Conservation (phyloP, 1,284 basidiomycete genomes). For the Ustilago loliicola region DNA sequence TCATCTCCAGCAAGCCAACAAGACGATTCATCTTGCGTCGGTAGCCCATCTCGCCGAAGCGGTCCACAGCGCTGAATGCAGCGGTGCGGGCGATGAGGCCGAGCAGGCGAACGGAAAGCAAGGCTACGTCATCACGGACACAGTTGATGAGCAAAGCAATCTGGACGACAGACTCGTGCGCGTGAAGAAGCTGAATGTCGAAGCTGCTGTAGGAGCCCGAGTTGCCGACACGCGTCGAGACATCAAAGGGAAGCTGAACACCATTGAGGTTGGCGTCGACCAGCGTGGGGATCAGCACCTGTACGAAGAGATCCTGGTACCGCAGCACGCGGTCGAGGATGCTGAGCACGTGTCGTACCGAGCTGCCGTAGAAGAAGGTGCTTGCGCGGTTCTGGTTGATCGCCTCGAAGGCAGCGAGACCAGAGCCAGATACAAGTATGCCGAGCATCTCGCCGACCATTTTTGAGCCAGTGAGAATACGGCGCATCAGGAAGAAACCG, state of each 20-base stretch:
- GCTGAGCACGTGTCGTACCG: constrained; percentile 83
- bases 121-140: constrained; percentile 80
- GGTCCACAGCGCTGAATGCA: constrained; percentile 74
- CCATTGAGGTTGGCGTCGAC: constrained; percentile 72
- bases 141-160: constrained; percentile 86
- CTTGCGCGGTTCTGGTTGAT: constrained; percentile 80
- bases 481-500: constrained; percentile 86
- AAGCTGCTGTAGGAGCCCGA: constrained; percentile 79
- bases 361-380: constrained; percentile 77
- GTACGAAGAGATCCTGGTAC: constrained; percentile 88
- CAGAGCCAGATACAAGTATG: constrained; percentile 74
- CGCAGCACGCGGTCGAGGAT: constrained; percentile 86
- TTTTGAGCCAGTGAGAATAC: constrained; percentile 80
- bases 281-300: constrained; percentile 85
- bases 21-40: constrained; percentile 75
- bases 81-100: constrained; percentile 76
- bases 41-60: constrained; percentile 73
- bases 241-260: constrained; percentile 46
- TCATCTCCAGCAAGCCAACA: constrained; percentile 84
- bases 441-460: constrained; percentile 81
- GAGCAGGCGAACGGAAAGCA: constrained; percentile 85
- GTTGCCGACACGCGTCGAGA: constrained; percentile 53
- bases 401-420: constrained; percentile 68
- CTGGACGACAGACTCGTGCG: constrained; percentile 81
- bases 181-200: constrained; percentile 78